A percentile compares a stretch with the other conserved stretches of the same genome.
Evolutionary conservation across 148 eudicot species (phyloP).

Genomic region (Vaccinium myrtillus): DNA sequence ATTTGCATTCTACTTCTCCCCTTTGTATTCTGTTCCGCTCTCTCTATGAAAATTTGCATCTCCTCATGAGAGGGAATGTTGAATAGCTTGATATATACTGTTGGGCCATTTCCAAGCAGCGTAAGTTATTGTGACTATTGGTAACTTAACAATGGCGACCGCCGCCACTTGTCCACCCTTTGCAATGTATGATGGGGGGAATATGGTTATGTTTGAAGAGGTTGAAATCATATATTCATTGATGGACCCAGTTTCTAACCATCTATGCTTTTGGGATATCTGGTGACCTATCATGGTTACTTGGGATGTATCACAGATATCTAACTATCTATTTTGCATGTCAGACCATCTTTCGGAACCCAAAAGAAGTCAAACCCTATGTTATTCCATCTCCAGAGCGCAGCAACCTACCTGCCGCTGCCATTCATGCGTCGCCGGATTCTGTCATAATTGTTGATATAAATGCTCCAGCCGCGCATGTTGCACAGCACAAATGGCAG

Average conservation of each 20-base stretch:
- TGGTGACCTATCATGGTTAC: neutral
- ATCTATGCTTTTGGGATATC: neutral
- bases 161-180: too few relatives aligned
- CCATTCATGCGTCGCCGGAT: constrained; percentile 83
- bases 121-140: too few relatives aligned
- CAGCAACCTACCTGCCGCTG: constrained; percentile 96
- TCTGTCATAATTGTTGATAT: constrained; percentile 75
- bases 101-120: too few relatives aligned
- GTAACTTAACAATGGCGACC: too few relatives aligned
- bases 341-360: constrained; percentile 94
- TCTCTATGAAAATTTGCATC: too few relatives aligned
- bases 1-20: too few relatives aligned
- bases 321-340: constrained; percentile 15
- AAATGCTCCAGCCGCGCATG: constrained; percentile 88
- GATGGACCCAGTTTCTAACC: neutral
- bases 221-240: neutral
- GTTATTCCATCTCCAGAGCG: constrained; percentile 74
- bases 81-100: too few relatives aligned
- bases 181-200: neutral
- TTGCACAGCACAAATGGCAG: constrained; percentile 98
- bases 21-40: too few relatives aligned
- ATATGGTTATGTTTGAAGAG: neutral
- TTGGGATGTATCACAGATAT: neutral
- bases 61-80: too few relatives aligned
- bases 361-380: constrained; percentile 75